Evolutionary conservation across 169 alveolate species (phyloP).

Genomic region (Nephromyces sp.): DNA sequence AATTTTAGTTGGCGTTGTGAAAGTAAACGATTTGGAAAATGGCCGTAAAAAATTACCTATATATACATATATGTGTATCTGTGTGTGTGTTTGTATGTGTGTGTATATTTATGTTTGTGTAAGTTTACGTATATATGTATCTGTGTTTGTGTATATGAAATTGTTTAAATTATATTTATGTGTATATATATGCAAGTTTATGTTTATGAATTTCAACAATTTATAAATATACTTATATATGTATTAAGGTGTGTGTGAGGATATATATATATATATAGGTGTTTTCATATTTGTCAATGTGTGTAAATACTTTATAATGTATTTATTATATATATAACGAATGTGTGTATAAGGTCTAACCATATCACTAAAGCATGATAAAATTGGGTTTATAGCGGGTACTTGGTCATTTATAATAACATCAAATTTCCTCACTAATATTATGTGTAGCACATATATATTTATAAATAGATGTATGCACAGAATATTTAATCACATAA

Average conservation of each 20-base stretch:
- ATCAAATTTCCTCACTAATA: constrained; percentile 60
- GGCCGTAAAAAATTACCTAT: constrained; percentile 2
- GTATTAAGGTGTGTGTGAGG: background rate
- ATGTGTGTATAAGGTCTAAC: background rate
- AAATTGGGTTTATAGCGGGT: constrained; percentile 39
- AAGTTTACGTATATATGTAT: too few relatives aligned
- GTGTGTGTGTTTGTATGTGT: background rate
- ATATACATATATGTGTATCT: background rate
- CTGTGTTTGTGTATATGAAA: too few relatives aligned
- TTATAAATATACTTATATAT: background rate
- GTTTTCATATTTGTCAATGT: background rate
- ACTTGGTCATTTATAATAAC: constrained; percentile 73
- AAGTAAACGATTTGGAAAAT: constrained; percentile 1
- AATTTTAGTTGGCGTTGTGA: background rate
- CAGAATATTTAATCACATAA: too few relatives aligned
- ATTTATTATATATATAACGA: background rate
- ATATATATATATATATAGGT: background rate
- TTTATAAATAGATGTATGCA: too few relatives aligned
- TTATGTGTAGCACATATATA: too few relatives aligned
- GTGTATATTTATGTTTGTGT: too few relatives aligned
- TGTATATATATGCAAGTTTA: background rate
- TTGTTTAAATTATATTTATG: background rate
- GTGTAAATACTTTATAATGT: background rate
- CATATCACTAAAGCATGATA: constrained; percentile 15
- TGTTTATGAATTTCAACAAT: background rate